These are phyloP conservation scores for Coelastrella sp. DNA, from an alignment of 139 green algal species.

Conservation along the genomic window DNA sequence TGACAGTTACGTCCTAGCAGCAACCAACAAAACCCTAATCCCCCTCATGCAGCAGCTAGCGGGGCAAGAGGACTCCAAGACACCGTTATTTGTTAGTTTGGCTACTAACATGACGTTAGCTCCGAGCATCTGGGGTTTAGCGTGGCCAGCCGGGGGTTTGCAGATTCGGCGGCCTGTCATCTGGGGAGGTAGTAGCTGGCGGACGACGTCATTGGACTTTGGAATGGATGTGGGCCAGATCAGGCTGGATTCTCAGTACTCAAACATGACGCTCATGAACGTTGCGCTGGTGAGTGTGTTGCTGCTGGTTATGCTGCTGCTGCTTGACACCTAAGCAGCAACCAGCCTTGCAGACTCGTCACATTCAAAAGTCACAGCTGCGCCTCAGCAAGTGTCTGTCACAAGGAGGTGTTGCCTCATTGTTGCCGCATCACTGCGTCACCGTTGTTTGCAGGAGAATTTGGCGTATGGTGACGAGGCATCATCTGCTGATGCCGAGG, in stretches of 20 bases:
- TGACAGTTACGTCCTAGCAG: conserved; percentile 31
- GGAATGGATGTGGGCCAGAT: conserved; percentile 31
- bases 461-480: conserved; percentile 14
- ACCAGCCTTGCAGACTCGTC: too few species aligned
- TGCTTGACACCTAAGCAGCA: not conserved
- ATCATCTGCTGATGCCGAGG: not conserved
- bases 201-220: not conserved
- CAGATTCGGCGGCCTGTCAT: not conserved
- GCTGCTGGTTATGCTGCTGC: not conserved
- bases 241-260: not conserved
- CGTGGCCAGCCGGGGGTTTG: conserved; percentile 1
- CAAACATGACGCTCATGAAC: conserved; percentile 23
- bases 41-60: conserved; percentile 28
- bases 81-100: conserved; percentile 4
- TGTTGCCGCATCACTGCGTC: not conserved
- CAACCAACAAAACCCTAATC: conserved; percentile 1
- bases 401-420: not conserved
- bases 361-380: too few species aligned
- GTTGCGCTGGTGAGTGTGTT: not conserved
- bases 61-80: not conserved
- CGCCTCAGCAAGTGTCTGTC: not conserved
- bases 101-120: not conserved
- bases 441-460: conserved; percentile 12
- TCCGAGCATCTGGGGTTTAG: not conserved
- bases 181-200: conserved; percentile 23